Evolutionary conservation across 192 early-diverging fungal genomes (phyloP).

Genomic region (Dimargaris cristalligena): DNA sequence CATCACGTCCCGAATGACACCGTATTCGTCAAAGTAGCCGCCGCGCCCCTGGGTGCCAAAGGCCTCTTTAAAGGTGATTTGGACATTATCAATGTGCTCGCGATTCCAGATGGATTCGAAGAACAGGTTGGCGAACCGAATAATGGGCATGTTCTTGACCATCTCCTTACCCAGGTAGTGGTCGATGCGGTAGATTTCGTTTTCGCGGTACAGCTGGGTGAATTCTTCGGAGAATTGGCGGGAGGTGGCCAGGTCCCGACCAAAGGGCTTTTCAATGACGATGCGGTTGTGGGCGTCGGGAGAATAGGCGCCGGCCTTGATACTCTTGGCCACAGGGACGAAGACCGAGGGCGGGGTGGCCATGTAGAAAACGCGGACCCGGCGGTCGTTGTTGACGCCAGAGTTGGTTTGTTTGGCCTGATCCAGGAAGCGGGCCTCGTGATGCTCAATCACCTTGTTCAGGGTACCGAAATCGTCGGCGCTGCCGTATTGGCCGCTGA

Average conservation of each 20-base stretch:
- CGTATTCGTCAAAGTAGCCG: slow-evolving; percentile 98
- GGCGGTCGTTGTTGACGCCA: slow-evolving; percentile 16
- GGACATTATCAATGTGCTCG: slow-evolving; percentile 73
- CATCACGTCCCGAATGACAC: slow-evolving; percentile 94
- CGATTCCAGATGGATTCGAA: slow-evolving; percentile 88
- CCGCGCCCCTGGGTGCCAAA: slow-evolving; percentile 95
- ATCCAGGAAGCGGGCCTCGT: slow-evolving; percentile 26
- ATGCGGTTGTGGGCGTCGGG: slow-evolving; percentile 55
- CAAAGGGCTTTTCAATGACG: slow-evolving; percentile 97
- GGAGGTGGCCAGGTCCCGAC: slow-evolving; percentile 74
- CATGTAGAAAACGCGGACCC: slow-evolving; percentile 84
- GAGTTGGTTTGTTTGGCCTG: background rate
- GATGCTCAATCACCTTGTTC: slow-evolving; percentile 36
- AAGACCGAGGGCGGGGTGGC: slow-evolving; percentile 93
- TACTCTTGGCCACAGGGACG: slow-evolving; percentile 57
- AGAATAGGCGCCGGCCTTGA: slow-evolving; percentile 54
- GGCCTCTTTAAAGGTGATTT: slow-evolving; percentile 96
- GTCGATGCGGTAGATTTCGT: slow-evolving; percentile 96
- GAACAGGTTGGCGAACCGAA: slow-evolving; percentile 89
- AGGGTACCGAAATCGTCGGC: slow-evolving; percentile 49
- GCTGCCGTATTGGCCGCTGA: slow-evolving; percentile 71
- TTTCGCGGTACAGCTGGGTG: slow-evolving; percentile 62
- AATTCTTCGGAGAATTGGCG: slow-evolving; percentile 54
- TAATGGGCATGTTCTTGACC: slow-evolving; percentile 92
- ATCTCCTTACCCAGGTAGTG: slow-evolving; percentile 99